phyloP scores from a whole-genome alignment of 176 grass and related monocot species.

The Oryza longistaminata region DNA sequence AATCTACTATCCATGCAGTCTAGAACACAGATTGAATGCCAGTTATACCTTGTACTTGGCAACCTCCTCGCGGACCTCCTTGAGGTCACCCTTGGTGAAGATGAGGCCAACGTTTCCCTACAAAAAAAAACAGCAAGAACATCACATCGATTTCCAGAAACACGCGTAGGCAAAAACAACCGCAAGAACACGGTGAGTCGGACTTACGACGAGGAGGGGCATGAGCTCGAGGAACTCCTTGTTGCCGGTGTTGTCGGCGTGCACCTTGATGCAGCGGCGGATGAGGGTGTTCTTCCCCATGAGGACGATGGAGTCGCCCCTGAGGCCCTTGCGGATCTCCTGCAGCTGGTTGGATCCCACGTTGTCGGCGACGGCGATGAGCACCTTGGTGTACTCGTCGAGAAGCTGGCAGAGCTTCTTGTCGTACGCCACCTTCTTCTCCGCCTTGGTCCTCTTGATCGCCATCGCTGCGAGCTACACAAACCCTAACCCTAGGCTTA shows the following conservation, averaged over 20 bases:
- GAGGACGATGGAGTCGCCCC: conserved; percentile 78
- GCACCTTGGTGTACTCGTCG: conserved; percentile 84
- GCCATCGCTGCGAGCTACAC: conserved; percentile 48
- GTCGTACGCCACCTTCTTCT: conserved; percentile 84
- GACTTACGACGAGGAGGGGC: conserved; percentile 58
- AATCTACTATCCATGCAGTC: background rate
- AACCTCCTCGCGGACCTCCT: conserved; percentile 86
- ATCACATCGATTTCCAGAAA: background rate
- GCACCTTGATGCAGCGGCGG: conserved; percentile 72
- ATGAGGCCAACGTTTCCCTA: conserved; percentile 88
- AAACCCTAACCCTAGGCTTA: conserved; percentile 27
- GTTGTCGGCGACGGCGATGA: conserved; percentile 75
- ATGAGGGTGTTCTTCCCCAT: conserved; percentile 95
- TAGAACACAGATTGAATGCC: background rate
- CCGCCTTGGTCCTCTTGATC: conserved; percentile 74
- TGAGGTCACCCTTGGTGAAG: conserved; percentile 91
- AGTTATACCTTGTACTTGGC: conserved; percentile 72
- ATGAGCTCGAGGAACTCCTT: conserved; percentile 53
- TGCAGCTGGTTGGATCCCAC: conserved; percentile 89
- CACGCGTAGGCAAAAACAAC: background rate
- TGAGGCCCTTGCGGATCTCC: conserved; percentile 65
- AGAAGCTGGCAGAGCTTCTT: conserved; percentile 70
- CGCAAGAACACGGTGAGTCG: background rate
- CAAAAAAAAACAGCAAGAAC: background rate
- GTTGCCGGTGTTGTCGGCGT: conserved; percentile 63